Evolutionary conservation across 805 yeast genomes (phyloP).

Genomic region (Dipodascus albidus): DNA sequence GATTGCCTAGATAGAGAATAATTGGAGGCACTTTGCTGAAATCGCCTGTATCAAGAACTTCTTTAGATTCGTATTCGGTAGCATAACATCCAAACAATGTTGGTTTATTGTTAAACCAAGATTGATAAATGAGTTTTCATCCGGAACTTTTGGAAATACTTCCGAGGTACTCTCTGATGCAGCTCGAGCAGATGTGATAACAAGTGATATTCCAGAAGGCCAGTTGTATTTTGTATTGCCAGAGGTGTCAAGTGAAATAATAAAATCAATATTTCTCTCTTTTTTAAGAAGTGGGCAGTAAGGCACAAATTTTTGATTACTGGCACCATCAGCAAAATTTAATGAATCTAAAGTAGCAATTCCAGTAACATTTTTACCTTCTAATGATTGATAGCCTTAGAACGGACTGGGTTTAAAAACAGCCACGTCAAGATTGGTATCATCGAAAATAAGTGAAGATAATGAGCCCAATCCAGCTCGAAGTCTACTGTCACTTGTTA

Average conservation of each 20-base stretch:
- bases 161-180: too few relatives aligned
- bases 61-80: background rate
- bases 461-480: background rate
- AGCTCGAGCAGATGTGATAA: background rate
- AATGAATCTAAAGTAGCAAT: conserved; percentile 32
- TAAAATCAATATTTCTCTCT: conserved; percentile 47
- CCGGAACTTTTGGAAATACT: background rate
- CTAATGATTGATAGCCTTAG: background rate
- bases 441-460: background rate
- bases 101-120: background rate
- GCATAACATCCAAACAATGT: conserved; percentile 1
- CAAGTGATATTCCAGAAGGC: conserved; percentile 43
- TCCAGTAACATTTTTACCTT: background rate
- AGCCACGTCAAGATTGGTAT: background rate
- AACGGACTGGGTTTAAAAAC: background rate
- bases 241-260: conserved; percentile 38
- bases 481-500: background rate
- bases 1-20: too few relatives aligned
- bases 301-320: conserved; percentile 56
- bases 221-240: conserved; percentile 26
- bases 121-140: background rate
- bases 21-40: background rate
- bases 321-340: conserved; percentile 62
- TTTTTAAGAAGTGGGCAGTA: conserved; percentile 50
- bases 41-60: background rate